A percentile compares a stretch with the other conserved stretches of the same genome.
These are phyloP conservation scores for Cadophora luteo-olivacea DNA, from an alignment of 2,329 filamentous ascomycete species.

Conservation along the genomic window DNA sequence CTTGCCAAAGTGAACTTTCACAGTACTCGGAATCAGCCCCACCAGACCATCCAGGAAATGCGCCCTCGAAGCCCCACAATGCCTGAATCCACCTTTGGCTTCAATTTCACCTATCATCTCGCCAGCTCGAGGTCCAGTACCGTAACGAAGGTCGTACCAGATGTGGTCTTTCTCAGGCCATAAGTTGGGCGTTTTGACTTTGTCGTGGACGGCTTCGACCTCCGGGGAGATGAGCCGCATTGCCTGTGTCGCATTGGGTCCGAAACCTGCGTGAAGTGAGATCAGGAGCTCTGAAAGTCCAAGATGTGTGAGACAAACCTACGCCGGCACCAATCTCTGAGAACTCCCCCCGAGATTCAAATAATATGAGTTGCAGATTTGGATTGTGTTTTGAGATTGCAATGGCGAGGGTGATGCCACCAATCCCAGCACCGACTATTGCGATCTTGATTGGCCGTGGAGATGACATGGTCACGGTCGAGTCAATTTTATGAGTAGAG, in stretches of 20 bases:
- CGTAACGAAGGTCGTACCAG: constrained; percentile 50
- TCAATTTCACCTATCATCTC: constrained; percentile 39
- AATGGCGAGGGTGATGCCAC: constrained; percentile 60
- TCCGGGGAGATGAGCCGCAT: constrained; percentile 59
- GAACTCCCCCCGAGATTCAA: constrained; percentile 61
- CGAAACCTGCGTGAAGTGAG: constrained; percentile 49
- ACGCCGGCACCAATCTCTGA: constrained; percentile 65
- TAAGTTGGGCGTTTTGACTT: constrained; percentile 37
- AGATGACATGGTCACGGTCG: background rate
- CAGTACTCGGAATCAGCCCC: constrained; percentile 44
- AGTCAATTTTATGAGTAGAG: background rate
- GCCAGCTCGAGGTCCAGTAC: constrained; percentile 35
- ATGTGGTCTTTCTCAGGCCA: constrained; percentile 45
- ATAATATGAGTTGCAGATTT: constrained; percentile 53
- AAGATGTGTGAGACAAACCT: constrained; percentile 27
- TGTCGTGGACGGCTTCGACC: constrained; percentile 51
- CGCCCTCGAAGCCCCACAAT: constrained; percentile 45
- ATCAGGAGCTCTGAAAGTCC: background rate
- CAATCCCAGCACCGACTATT: constrained; percentile 65
- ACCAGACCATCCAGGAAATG: constrained; percentile 51
- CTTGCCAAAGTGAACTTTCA: constrained; percentile 43
- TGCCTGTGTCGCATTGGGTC: constrained; percentile 60
- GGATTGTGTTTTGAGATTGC: constrained; percentile 53
- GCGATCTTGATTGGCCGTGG: constrained; percentile 48
- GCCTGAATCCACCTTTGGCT: constrained; percentile 39